Evolutionary conservation across 306 rosid species (phyloP), one percentile per base, ranked within the genome.

Genomic region (Nissolia schottii): DNA sequence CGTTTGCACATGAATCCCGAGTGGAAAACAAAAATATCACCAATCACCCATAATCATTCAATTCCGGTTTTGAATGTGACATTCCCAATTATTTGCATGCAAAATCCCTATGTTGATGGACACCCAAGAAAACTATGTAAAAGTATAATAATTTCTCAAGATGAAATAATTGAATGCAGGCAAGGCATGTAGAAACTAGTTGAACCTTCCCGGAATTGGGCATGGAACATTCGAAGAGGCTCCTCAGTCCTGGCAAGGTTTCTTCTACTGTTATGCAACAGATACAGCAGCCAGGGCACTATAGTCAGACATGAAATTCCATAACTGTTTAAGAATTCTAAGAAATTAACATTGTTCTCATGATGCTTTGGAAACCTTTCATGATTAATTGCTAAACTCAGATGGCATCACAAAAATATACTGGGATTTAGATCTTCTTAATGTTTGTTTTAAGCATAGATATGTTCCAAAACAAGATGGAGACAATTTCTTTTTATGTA

Each of bases 201-300:
- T 19, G 50, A 59, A 87, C 92, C 90, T 77, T 80, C 51, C 86
- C 96, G 3, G 87, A 80, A 64, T 82, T 75, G 1, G 92, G 92
- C 31, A 76, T 2, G 11, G 16, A 38, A 49, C 84, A 81, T 41
- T 81, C 73, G 75, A 79, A 57, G 29, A 75, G 58, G 69, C 82
- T 74, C 64, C 82, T 80, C 35, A 85, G 68, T 84, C 90, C 92
- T 13, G 92, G 96, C 69, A 74, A 66, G 63, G 84, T 43, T 38
- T 80, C 85, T 27, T 77, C 63, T 40, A 84, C 96, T 90, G 91
- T 53, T n/a, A 45, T 15, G 51, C 6, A 58, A 64, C 13, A 43
- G 23, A 79, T 61, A 67, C 5, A 53, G 64, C 70, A 82, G 77
- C 59, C 57, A 46, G 69, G 29, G 45, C 46, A 64, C 38, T 62